phyloP scores from a whole-genome alignment of 2,329 filamentous ascomycete genomes.

The Neonectria faginata region DNA sequence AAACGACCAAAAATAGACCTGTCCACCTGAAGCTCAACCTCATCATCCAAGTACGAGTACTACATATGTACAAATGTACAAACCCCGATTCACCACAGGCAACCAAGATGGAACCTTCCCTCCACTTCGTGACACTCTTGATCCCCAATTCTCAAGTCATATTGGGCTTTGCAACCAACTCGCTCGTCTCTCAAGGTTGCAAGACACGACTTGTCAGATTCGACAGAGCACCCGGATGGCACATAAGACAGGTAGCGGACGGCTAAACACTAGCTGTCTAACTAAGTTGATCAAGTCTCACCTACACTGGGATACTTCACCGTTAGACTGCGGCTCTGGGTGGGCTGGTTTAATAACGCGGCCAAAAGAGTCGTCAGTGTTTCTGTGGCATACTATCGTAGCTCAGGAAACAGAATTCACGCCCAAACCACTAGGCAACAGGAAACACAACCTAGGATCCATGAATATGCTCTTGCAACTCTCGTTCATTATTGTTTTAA shows the following conservation, averaged over 20 bases:
- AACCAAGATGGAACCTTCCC: neutral
- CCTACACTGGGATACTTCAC: neutral
- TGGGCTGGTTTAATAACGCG: neutral
- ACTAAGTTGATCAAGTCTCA: no score
- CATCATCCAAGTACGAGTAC: neutral
- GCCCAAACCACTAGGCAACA: no score
- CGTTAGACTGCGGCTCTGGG: neutral
- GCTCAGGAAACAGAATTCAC: no score
- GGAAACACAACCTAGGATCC: neutral
- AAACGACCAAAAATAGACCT: neutral
- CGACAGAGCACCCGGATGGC: neutral
- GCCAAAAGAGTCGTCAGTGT: neutral
- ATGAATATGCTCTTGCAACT: neutral
- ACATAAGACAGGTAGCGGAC: neutral
- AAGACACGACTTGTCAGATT: neutral
- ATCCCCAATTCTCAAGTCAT: neutral
- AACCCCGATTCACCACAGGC: no score
- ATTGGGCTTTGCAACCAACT: neutral
- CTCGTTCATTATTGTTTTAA: constrained; percentile 14
- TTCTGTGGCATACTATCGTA: neutral
- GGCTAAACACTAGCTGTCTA: no score
- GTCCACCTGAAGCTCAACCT: neutral
- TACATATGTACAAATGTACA: no score
- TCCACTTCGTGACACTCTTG: no score
- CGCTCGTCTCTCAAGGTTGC: neutral